Percentiles rank a stretch among this genome's conserved stretches.
Evolutionary conservation across 1,284 basidiomycete species (phyloP).

Genomic region (Ustilago loliicola): DNA sequence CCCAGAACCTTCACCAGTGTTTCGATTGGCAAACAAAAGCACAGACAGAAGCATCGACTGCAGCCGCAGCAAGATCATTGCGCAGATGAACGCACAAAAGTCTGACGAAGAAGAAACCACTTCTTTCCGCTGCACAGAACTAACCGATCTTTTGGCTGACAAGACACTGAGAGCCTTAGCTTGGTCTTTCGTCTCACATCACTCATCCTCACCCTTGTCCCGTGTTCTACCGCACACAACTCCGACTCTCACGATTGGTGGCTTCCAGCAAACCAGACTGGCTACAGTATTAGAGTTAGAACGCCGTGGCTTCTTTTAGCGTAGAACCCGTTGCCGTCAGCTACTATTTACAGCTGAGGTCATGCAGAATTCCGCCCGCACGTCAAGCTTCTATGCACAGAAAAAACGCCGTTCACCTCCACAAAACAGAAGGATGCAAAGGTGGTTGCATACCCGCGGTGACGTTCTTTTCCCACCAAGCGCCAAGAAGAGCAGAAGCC

Average conservation of each 20-base stretch:
- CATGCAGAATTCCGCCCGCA: background rate
- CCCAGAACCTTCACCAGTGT: too few relatives aligned
- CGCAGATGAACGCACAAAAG: too few relatives aligned
- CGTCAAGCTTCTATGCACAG: background rate
- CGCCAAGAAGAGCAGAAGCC: too few relatives aligned
- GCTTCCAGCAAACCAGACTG: background rate
- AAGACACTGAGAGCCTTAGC: background rate
- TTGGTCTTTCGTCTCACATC: too few relatives aligned
- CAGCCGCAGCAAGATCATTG: too few relatives aligned
- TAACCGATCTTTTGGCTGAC: background rate
- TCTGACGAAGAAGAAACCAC: too few relatives aligned
- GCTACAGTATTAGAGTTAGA: background rate
- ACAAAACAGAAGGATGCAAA: background rate
- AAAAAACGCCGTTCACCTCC: background rate
- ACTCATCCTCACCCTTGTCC: too few relatives aligned
- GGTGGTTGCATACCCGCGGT: slow-evolving; percentile 5
- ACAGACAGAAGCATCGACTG: too few relatives aligned
- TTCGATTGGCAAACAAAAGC: too few relatives aligned
- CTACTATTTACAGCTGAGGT: background rate
- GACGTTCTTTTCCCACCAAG: too few relatives aligned
- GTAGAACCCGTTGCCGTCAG: background rate
- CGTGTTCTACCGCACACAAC: background rate
- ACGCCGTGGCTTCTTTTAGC: background rate
- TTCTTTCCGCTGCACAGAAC: background rate
- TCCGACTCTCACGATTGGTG: background rate